A percentile compares a stretch with the other conserved stretches of the same genome.
These are phyloP conservation scores for Arxiozyma heterogenica DNA, from an alignment of 1,139 yeast genomes.

Conservation along the genomic window DNA sequence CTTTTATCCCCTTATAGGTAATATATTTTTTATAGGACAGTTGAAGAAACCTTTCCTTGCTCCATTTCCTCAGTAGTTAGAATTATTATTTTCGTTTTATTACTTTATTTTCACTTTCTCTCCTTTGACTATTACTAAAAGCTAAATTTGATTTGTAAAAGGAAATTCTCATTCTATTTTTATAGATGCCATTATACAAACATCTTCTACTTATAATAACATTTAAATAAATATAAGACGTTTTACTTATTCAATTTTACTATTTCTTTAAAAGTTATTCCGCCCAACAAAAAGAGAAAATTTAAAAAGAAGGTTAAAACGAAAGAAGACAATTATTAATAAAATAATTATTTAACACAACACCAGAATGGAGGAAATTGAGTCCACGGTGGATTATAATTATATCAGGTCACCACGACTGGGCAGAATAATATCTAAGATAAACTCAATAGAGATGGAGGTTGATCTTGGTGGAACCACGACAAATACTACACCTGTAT, in stretches of 20 bases:
- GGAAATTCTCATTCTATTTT: too few species aligned
- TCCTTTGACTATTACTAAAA: background rate
- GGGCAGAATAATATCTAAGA: background rate
- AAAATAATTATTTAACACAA: too few species aligned
- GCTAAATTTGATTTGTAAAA: background rate
- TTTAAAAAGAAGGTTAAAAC: background rate
- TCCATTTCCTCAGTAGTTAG: background rate
- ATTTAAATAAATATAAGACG: background rate
- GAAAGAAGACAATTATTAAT: too few species aligned
- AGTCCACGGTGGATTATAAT: background rate
- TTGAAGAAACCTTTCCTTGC: too few species aligned
- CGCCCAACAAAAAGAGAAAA: too few species aligned
- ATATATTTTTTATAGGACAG: background rate
- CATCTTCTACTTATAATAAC: background rate
- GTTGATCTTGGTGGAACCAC: background rate
- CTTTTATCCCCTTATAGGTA: background rate
- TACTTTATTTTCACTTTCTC: background rate
- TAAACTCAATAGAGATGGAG: background rate
- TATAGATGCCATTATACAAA: background rate
- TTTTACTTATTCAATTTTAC: background rate
- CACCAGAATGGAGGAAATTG: background rate
- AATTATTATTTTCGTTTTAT: background rate
- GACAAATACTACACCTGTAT: background rate
- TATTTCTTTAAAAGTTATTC: background rate
- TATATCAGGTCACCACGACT: background rate